Evolutionary conservation across 1,139 yeast species (phyloP), one percentile per base, ranked within the genome.

Genomic region (Protomyces inouyei): DNA sequence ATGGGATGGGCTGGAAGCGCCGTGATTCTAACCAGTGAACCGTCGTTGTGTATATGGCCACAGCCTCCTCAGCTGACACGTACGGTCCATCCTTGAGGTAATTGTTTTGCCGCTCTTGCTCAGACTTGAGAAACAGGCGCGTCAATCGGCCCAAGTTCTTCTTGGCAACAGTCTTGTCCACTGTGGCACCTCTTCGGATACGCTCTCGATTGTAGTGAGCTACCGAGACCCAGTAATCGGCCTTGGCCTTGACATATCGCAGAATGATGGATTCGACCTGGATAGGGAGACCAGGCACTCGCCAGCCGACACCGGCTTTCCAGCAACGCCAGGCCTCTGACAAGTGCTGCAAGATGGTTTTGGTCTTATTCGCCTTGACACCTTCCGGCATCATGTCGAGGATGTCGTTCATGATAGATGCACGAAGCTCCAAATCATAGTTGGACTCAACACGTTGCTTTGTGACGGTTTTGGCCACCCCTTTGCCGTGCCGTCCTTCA

Each of bases 301-400:
- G 87, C 98, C 98, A 95, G 0, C 97, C 96, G 67, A 93, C 87
- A 72, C 93, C 92, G 1, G 98, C 98, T 74, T 95, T 95, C 98
- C 98, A 95, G 74, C 98, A 93, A 73, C 98, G 80, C 99, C 99
- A 95, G 0, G 98, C 98, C 74, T 95, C 98, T 73, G 96, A 88
- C 64, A 95, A 79, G 75, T 95, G 99, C 72, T 93, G 98, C 60
- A 95, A 77, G 64, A 95, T 88, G 0, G 96, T 86, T 71, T 88
- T 87, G 1, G 97, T 85, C 73, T 91, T 92, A 70, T 83, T 88
- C 71, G 90, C 95, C 71, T 89, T 88, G 68, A 95, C 82, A 1
- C 96, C 97, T 69, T 90, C 97, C 0, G 98, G 98, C 63, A 95
- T 91, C 96, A 91, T 91, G 72, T 93, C 99, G 66, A 93, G 78